phyloP scores from a whole-genome alignment of 1,284 basidiomycete species.

The Ustilago trichophora region DNA sequence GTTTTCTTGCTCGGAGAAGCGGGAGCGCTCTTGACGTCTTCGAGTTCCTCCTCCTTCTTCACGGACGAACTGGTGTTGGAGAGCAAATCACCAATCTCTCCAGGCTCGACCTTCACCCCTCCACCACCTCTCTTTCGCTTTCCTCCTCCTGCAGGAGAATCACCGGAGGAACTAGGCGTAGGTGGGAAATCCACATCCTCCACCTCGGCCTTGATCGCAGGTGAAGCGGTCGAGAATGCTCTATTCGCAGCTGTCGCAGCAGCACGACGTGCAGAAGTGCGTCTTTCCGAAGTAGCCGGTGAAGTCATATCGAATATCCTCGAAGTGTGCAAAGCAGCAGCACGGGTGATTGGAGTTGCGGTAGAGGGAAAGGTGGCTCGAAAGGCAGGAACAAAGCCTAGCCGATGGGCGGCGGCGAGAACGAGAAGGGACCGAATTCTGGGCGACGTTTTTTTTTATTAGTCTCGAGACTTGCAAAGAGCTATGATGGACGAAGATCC shows the following conservation, averaged over 20 bases:
- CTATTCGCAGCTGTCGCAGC: background rate
- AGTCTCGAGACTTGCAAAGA: too few species aligned
- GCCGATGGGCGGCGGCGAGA: constrained; percentile 10
- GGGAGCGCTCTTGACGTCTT: background rate
- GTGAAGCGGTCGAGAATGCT: constrained; percentile 5
- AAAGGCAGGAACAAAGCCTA: background rate
- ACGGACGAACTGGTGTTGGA: background rate
- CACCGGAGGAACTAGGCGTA: constrained; percentile 3
- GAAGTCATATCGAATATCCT: too few species aligned
- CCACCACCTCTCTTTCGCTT: constrained; percentile 12
- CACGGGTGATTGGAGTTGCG: too few species aligned
- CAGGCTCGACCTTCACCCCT: constrained; percentile 7
- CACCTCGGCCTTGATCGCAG: constrained; percentile 7
- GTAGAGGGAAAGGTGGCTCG: too few species aligned
- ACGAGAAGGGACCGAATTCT: constrained; percentile 18
- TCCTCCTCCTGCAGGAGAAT: background rate
- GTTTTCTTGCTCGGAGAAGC: constrained; percentile 18
- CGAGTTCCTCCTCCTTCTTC: constrained; percentile 11
- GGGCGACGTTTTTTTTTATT: too few species aligned
- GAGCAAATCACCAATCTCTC: constrained; percentile 12
- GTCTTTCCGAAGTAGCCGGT: constrained; percentile 1
- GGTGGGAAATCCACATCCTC: constrained; percentile 8
- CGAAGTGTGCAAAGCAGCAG: too few species aligned
- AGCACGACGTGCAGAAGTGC: constrained; percentile 9
- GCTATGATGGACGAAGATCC: too few species aligned